Evolutionary conservation across 169 alveolate species (phyloP).

Genomic region (Plasmodium knowlesi): DNA sequence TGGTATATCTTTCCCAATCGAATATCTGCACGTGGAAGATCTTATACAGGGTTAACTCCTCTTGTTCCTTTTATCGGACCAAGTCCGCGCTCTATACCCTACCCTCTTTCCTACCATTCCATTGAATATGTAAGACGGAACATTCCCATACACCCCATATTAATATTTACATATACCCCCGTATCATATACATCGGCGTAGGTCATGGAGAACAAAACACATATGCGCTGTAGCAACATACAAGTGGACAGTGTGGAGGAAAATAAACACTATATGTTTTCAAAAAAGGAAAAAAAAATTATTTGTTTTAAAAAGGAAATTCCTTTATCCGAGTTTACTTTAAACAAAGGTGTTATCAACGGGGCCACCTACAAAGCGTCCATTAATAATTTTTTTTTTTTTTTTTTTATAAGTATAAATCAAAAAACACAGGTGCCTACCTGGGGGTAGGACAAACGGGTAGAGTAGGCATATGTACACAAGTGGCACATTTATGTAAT

Average conservation of each 20-base stretch:
- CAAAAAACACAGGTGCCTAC: not conserved
- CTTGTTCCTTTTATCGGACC: not conserved
- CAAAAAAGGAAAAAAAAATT: not conserved
- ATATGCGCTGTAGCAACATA: not conserved
- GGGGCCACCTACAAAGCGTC: not conserved
- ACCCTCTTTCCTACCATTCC: not conserved
- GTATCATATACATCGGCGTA: not conserved
- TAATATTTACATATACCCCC: not conserved
- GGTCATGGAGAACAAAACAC: not conserved
- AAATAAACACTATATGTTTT: not conserved
- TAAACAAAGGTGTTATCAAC: not conserved
- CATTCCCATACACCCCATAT: not conserved
- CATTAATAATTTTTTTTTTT: not conserved
- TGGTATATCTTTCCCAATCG: not conserved
- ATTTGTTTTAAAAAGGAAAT: not conserved
- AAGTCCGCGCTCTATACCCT: not conserved
- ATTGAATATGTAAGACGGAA: not conserved
- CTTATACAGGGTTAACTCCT: not conserved
- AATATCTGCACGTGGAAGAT: not conserved
- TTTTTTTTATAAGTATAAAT: not conserved
- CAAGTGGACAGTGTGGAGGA: not conserved
- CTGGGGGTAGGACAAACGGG: constrained; percentile 1
- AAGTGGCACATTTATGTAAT: not conserved
- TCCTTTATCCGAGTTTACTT: not conserved
- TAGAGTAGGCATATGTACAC: not conserved